Conservation (phyloP, 352 stramenopile genomes). For the Pythium sukuiense region DNA sequence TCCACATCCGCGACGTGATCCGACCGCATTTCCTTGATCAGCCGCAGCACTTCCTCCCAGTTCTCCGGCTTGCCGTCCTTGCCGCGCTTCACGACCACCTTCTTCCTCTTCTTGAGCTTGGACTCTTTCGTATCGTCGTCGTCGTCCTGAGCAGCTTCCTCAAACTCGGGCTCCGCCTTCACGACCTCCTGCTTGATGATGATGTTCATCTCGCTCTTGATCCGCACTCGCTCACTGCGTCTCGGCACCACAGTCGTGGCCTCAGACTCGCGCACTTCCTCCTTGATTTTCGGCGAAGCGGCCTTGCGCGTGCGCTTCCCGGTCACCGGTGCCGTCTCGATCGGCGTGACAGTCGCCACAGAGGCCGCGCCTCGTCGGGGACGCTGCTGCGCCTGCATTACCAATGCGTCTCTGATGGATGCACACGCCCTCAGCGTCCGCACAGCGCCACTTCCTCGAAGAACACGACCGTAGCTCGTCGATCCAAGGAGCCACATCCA, state of each 20-base stretch:
- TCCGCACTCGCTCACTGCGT: constrained; percentile 12
- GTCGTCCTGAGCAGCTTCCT: constrained; percentile 10
- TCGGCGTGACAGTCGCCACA: constrained; percentile 5
- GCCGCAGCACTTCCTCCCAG: constrained; percentile 59
- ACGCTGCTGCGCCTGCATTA: constrained; percentile 31
- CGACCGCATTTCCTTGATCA: constrained; percentile 72
- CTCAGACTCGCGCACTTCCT: constrained; percentile 15
- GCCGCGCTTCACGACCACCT: constrained; percentile 19
- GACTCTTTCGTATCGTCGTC: constrained; percentile 12
- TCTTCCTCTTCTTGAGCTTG: constrained; percentile 20
- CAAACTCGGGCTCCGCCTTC: background rate
- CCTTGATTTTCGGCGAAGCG: constrained; percentile 8
- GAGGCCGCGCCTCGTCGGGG: constrained; percentile 23
- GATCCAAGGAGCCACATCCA: constrained; percentile 7
- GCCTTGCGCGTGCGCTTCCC: constrained; percentile 9
- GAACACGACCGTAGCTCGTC: constrained; percentile 28
- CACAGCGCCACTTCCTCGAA: background rate
- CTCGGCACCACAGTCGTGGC: background rate
- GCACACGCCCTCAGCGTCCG: too few relatives aligned
- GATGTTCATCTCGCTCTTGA: constrained; percentile 21
- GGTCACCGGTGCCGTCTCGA: background rate
- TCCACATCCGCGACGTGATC: constrained; percentile 71
- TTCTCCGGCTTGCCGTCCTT: constrained; percentile 32
- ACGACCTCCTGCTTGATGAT: constrained; percentile 36
- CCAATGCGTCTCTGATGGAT: background rate